phyloP scores from a whole-genome alignment of 2,329 filamentous ascomycete genomes.

The Septoria petroselini region DNA sequence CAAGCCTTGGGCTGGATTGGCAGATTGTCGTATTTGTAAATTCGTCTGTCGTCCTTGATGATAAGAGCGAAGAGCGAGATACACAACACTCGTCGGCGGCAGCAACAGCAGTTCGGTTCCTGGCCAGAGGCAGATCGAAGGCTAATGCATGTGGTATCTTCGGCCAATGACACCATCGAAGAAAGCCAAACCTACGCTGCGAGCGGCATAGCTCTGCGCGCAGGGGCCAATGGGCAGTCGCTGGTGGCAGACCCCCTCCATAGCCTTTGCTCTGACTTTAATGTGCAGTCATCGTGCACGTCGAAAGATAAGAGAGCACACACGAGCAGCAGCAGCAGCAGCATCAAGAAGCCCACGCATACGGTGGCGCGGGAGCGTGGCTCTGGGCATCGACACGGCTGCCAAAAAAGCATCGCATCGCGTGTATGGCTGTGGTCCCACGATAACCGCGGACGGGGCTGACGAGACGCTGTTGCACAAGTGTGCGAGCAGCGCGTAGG shows the following conservation, averaged over 20 bases:
- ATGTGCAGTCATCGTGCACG: conserved; percentile 10
- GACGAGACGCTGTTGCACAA: not conserved
- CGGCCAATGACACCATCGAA: too few species aligned
- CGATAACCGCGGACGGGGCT: not conserved
- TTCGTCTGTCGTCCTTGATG: conserved; percentile 4
- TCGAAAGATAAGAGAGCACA: conserved; percentile 7
- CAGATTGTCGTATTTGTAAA: conserved; percentile 1
- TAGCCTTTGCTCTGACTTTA: conserved; percentile 4
- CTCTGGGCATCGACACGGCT: too few species aligned
- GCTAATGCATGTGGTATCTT: too few species aligned
- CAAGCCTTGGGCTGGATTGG: conserved; percentile 11
- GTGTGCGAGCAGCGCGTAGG: not conserved
- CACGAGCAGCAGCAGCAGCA: conserved; percentile 3
- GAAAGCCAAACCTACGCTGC: not conserved
- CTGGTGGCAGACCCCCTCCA: not conserved
- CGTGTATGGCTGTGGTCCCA: not conserved
- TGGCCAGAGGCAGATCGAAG: too few species aligned
- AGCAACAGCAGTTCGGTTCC: too few species aligned
- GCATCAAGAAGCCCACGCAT: conserved; percentile 5
- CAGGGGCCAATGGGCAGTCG: not conserved
- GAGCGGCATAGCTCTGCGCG: not conserved
- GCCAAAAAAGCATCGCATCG: too few species aligned
- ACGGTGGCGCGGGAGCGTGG: not conserved
- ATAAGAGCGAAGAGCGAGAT: not conserved
- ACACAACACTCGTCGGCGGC: too few species aligned